These are phyloP conservation scores for Phytophthora nicotianae DNA, from an alignment of 352 stramenopile species.

Conservation along the genomic window DNA sequence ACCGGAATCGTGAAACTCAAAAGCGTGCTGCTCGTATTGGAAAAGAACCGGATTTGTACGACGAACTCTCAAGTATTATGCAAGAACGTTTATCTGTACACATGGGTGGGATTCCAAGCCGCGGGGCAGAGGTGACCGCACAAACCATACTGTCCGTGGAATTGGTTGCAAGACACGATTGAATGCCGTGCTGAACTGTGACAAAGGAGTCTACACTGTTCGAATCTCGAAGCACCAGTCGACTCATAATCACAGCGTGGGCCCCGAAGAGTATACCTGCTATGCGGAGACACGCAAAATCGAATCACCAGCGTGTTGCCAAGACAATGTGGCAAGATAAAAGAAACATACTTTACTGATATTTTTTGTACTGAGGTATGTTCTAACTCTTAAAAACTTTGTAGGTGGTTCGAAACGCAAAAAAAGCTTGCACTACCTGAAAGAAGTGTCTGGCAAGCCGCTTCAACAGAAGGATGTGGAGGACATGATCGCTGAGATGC, in stretches of 20 bases:
- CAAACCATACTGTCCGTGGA: background rate
- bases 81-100: background rate
- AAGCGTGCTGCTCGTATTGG: background rate
- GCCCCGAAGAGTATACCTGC: background rate
- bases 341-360: no score
- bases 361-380: no score
- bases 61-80: background rate
- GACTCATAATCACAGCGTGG: background rate
- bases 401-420: no score
- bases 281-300: background rate
- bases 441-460: no score
- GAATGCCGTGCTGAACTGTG: background rate
- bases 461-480: background rate
- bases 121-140: background rate
- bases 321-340: no score
- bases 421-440: no score
- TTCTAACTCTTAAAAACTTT: no score
- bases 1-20: no score
- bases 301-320: no score
- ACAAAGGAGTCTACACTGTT: background rate
- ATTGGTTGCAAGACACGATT: background rate
- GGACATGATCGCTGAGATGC: conserved; percentile 15
- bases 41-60: no score
- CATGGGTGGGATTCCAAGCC: background rate
- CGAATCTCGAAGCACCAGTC: conserved; percentile 4